Evolutionary conservation across 164 flowering plant species (phyloP).

Genomic region (Nelumbo lutea): DNA sequence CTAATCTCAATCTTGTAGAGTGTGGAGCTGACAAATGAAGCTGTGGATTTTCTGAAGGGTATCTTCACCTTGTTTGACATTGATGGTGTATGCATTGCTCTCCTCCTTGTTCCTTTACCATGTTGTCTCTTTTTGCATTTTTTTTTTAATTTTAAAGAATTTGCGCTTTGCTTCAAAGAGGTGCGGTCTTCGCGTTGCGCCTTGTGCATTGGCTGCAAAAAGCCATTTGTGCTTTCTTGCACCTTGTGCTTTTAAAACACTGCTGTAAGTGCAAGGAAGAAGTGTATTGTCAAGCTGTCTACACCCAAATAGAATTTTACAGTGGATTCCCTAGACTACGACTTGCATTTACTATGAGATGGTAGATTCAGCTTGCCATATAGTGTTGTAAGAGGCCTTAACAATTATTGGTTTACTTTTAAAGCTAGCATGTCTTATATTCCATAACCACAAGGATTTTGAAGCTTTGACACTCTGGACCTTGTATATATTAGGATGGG

Average conservation of each 20-base stretch:
- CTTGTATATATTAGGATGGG: constrained; percentile 40
- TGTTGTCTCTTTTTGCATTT: not conserved
- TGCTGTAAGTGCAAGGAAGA: no score
- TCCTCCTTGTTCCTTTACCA: constrained; percentile 1
- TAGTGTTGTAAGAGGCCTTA: not conserved
- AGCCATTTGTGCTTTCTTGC: no score
- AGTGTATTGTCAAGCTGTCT: no score
- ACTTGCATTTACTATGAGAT: no score
- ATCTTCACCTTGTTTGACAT: constrained; percentile 55
- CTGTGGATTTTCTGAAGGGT: constrained; percentile 57
- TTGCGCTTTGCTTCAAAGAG: no score
- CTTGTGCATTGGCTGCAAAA: no score
- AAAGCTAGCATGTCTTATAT: not conserved
- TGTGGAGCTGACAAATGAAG: constrained; percentile 85
- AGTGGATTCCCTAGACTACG: no score
- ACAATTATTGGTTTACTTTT: not conserved
- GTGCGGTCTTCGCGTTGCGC: no score
- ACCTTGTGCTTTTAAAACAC: no score
- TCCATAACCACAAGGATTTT: not conserved
- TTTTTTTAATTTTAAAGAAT: no score
- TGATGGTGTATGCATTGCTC: constrained; percentile 48
- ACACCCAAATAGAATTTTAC: no score
- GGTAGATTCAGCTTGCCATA: not conserved
- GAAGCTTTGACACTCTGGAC: constrained; percentile 7
- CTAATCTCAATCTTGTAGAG: constrained; percentile 38